Percentiles rank a stretch among this genome's conserved stretches.
Evolutionary conservation across 371 early-diverging fungal species (phyloP).

Genomic region (Dentiscutata heterogama): DNA sequence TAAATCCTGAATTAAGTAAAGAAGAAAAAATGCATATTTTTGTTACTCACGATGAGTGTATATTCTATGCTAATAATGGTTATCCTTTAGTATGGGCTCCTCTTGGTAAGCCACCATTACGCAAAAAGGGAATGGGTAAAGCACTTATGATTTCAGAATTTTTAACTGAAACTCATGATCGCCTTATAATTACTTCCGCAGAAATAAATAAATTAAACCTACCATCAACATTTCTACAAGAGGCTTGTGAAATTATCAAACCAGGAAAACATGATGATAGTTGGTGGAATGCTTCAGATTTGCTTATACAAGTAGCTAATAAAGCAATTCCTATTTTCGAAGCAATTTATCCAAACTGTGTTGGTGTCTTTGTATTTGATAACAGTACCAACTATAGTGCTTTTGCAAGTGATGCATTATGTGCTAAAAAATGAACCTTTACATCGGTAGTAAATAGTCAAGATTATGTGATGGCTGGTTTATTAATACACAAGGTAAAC

Average conservation of each 20-base stretch:
- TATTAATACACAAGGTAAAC: too few relatives aligned
- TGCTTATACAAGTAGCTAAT: conserved; percentile 41
- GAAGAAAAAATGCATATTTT: background rate
- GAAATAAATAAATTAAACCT: conserved; percentile 24
- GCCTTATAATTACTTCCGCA: background rate
- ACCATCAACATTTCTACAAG: background rate
- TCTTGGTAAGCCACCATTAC: conserved; percentile 22
- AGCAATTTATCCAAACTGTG: background rate
- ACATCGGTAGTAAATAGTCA: background rate
- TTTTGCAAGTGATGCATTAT: conserved; percentile 12
- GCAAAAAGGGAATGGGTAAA: conserved; percentile 45
- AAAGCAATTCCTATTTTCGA: conserved; percentile 30
- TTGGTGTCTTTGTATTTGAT: conserved; percentile 16
- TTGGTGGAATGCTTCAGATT: conserved; percentile 42
- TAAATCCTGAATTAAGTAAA: background rate
- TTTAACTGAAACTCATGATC: conserved; percentile 42
- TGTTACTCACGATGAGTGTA: conserved; percentile 40
- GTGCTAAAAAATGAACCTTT: conserved; percentile 14
- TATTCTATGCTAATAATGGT: conserved; percentile 42
- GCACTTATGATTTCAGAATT: conserved; percentile 46
- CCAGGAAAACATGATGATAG: conserved; percentile 42
- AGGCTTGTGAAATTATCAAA: conserved; percentile 44
- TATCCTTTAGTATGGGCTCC: conserved; percentile 30
- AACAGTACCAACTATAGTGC: conserved; percentile 1
- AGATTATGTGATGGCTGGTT: too few relatives aligned